These are phyloP conservation scores for Globisporangium carolinianum DNA, from an alignment of 352 stramenopile species.

Conservation along the genomic window DNA sequence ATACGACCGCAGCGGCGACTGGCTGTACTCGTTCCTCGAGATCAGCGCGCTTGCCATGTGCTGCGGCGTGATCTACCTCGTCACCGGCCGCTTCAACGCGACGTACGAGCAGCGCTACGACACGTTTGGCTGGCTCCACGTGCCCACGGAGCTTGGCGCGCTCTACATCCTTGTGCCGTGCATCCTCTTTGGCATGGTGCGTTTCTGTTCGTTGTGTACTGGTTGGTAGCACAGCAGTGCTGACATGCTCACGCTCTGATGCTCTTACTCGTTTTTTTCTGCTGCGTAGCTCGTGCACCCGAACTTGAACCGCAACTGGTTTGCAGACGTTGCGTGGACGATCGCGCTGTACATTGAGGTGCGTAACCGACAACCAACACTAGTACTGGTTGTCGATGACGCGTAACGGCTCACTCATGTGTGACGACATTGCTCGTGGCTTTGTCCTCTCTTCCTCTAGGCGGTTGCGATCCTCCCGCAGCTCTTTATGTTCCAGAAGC, in stretches of 20 bases:
- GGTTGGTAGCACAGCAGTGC: slow-evolving; percentile 12
- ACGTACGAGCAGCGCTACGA: slow-evolving; percentile 96
- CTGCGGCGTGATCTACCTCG: slow-evolving; percentile 85
- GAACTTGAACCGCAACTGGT: slow-evolving; percentile 95
- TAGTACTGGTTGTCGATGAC: background rate
- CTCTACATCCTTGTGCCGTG: slow-evolving; percentile 85
- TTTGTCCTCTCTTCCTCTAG: slow-evolving; percentile 1
- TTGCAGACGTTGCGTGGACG: slow-evolving; percentile 96
- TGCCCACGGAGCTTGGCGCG: slow-evolving; percentile 75
- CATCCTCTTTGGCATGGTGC: slow-evolving; percentile 84
- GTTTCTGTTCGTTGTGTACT: slow-evolving; percentile 36
- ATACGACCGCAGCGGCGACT: slow-evolving; percentile 94
- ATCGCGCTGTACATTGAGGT: slow-evolving; percentile 97
- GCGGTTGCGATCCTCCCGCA: slow-evolving; percentile 95
- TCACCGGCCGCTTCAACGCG: slow-evolving; percentile 90
- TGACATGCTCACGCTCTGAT: slow-evolving; percentile 17
- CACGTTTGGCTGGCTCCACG: slow-evolving; percentile 90
- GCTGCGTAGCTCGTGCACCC: slow-evolving; percentile 89
- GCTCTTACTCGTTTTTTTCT: slow-evolving; percentile 32
- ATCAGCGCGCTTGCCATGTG: slow-evolving; percentile 87
- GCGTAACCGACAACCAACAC: background rate
- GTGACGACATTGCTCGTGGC: too few relatives aligned
- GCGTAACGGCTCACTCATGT: too few relatives aligned
- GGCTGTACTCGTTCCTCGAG: slow-evolving; percentile 97
- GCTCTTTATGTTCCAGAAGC: slow-evolving; percentile 99